Conservation (phyloP, 1,139 yeast species). For the Kodamaea derodonti region DNA sequence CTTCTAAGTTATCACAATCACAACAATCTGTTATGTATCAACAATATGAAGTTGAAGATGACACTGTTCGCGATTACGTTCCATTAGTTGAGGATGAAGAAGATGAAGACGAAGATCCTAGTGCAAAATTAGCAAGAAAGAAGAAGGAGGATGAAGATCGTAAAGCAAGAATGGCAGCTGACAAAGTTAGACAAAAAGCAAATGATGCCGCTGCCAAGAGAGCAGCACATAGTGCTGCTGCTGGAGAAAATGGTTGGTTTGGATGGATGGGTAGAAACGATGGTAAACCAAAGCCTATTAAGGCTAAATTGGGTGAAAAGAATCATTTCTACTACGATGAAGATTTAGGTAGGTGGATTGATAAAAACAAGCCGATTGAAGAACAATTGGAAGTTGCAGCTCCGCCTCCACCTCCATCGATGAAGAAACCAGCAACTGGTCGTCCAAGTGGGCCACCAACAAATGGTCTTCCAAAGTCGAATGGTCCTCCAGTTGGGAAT, state of each 20-base stretch:
- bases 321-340: constrained; percentile 70
- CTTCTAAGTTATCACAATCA: constrained; percentile 43
- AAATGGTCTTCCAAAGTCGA: neutral
- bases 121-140: constrained; percentile 11
- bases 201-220: constrained; percentile 14
- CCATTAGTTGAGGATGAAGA: constrained; percentile 46
- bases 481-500: constrained; percentile 2
- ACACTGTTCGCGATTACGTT: constrained; percentile 43
- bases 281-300: constrained; percentile 68
- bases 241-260: constrained; percentile 40
- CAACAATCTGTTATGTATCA: constrained; percentile 46
- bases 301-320: constrained; percentile 84
- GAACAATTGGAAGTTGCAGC: constrained; percentile 60
- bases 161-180: constrained; percentile 14
- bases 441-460: constrained; percentile 4
- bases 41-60: constrained; percentile 47
- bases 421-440: constrained; percentile 26
- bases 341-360: constrained; percentile 82
- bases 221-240: constrained; percentile 2
- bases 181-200: constrained; percentile 12
- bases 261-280: constrained; percentile 45
- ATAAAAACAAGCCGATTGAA: constrained; percentile 63
- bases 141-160: constrained; percentile 15
- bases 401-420: constrained; percentile 74
- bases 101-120: constrained; percentile 27